Base-by-base conservation (phyloP, 2,329 filamentous ascomycete species). In the Monosporascus cannonballus region DNA sequence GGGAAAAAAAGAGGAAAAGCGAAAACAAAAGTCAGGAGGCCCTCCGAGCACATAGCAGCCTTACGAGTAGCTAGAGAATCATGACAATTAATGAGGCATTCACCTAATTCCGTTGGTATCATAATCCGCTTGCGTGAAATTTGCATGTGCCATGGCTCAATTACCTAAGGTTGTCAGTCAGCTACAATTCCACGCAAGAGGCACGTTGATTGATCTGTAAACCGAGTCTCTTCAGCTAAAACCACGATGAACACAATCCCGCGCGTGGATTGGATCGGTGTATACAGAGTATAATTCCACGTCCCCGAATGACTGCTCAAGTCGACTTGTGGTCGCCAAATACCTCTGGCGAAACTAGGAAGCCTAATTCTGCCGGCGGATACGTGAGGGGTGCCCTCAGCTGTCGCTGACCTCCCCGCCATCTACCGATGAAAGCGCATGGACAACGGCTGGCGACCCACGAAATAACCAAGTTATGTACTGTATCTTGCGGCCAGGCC, bases 1-100 rank as follows among this genome's bases (percentile, higher is more conserved):
- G 27, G 24, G n/a, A 24, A 49, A 49, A 49, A 39, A 36, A 20
- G 20, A 45, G 36, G n/a, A 51, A 51, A 51, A 51, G 25, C n/a
- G 22, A n/a, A 15, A 51, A 45, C 37, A 50, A 44, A 42, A 36
- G 15, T 7, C 25, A 44, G n/a, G 9, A 27, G 24, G 25, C 18
- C 27, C 37, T 41, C 39, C 30, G 24, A 14, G 4, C 6, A 37
- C 22, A 45, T 30, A 44, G 25, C 17, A 44, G 41, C 30, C 37
- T 46, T 44, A 45, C 30, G 9, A 36, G 17, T 18, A 51, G 39
- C 49, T 37, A 51, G 18, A 46, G 30, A n/a, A 38, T 17, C 42
- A 46, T 37, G 49, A 51, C 39, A 46, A 22, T 17, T 27, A 15
- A 46, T 17, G 42, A 46, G 24, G 22, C 22, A 27, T 46, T 46